phyloP scores from a whole-genome alignment of 768 basidiomycete species.

The Pleurotus tuoliensis region DNA sequence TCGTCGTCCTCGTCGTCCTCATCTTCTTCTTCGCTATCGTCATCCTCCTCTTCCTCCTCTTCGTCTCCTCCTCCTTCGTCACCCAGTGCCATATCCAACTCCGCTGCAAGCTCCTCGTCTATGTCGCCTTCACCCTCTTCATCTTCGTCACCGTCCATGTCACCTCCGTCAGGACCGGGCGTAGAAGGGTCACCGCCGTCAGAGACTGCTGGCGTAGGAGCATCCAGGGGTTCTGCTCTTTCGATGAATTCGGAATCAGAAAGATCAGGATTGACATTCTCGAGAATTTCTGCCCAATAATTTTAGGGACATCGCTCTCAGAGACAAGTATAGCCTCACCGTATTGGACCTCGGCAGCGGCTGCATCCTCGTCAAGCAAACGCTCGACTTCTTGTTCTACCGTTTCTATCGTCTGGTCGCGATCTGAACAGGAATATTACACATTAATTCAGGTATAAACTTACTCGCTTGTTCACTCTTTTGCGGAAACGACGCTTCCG shows the following conservation, averaged over 20 bases:
- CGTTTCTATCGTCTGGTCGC: slow-evolving; percentile 79
- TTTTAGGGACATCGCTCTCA: not conserved
- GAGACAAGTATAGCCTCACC: slow-evolving; percentile 37
- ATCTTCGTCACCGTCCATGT: slow-evolving; percentile 54
- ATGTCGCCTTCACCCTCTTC: slow-evolving; percentile 74
- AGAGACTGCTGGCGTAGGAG: slow-evolving; percentile 69
- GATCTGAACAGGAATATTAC: not conserved
- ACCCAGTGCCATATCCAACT: slow-evolving; percentile 81
- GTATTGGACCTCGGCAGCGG: slow-evolving; percentile 73
- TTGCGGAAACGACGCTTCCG: slow-evolving; percentile 92
- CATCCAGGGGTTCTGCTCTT: slow-evolving; percentile 59
- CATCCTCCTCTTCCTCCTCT: slow-evolving; percentile 62
- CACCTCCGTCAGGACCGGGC: slow-evolving; percentile 52
- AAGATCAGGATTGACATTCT: slow-evolving; percentile 87
- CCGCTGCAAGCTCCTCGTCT: slow-evolving; percentile 85
- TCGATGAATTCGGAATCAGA: slow-evolving; percentile 88
- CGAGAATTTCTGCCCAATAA: slow-evolving; percentile 62
- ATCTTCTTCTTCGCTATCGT: slow-evolving; percentile 65
- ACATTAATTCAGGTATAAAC: slow-evolving; percentile 16
- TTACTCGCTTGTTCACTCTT: slow-evolving; percentile 75
- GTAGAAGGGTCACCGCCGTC: slow-evolving; percentile 64
- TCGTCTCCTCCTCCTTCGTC: slow-evolving; percentile 58
- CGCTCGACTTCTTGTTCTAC: slow-evolving; percentile 93
- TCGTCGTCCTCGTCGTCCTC: slow-evolving; percentile 86
- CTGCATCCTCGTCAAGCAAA: slow-evolving; percentile 73